These are phyloP conservation scores for Capsella bursapastoris DNA, from an alignment of 345 rosid genomes.

Conservation along the genomic window DNA sequence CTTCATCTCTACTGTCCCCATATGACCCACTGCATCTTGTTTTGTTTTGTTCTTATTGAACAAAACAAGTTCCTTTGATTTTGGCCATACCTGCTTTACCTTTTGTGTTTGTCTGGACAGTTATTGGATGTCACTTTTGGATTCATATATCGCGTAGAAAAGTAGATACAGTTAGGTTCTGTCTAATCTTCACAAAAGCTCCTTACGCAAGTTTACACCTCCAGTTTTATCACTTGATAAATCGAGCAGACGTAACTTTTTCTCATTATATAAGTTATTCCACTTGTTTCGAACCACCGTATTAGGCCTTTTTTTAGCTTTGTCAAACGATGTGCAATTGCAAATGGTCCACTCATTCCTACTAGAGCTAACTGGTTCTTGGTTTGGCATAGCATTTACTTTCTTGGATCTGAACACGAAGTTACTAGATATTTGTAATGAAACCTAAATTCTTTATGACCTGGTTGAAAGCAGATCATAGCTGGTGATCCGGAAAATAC, in stretches of 20 bases:
- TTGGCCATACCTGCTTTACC: conserved; percentile 34
- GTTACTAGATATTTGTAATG: not conserved
- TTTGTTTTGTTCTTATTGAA: conserved; percentile 25
- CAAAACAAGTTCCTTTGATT: conserved; percentile 32
- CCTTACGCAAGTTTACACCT: too few relatives aligned
- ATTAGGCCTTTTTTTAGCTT: not conserved
- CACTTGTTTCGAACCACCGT: conserved; percentile 1
- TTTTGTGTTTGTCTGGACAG: conserved; percentile 34
- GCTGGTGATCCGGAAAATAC: conserved; percentile 96
- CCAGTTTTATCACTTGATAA: too few relatives aligned
- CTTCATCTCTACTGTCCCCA: conserved; percentile 27
- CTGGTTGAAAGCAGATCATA: conserved; percentile 67
- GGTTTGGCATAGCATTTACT: conserved; percentile 5
- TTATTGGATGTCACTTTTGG: conserved; percentile 37
- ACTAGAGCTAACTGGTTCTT: conserved; percentile 21
- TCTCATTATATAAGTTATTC: not conserved
- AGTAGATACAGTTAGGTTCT: conserved; percentile 35
- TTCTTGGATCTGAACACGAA: conserved; percentile 6
- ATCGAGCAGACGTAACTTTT: too few relatives aligned
- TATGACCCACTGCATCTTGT: conserved; percentile 29
- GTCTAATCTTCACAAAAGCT: not conserved
- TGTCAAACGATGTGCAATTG: not conserved
- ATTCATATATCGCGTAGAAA: conserved; percentile 40
- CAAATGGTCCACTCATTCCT: conserved; percentile 1
- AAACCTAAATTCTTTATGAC: not conserved